phyloP scores from a whole-genome alignment of 176 grass and related monocot genomes.

The Chrysopogon serrulatus region DNA sequence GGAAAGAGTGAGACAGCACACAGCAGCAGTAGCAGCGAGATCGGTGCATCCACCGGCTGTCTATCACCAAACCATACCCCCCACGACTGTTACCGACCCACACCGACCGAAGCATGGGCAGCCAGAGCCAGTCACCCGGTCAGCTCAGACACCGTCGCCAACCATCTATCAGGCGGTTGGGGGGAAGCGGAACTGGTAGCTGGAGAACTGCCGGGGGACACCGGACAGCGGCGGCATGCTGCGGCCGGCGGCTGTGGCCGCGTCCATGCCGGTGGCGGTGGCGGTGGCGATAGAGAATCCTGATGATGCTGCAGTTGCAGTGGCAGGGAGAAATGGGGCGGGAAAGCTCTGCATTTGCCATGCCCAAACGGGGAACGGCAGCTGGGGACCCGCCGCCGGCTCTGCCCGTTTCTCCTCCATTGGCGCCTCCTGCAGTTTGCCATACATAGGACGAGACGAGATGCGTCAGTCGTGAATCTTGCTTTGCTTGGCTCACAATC shows the following conservation, averaged over 20 bases:
- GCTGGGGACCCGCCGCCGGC: constrained; percentile 17
- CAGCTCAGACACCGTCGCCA: not conserved
- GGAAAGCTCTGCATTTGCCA: constrained; percentile 55
- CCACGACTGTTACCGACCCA: not conserved
- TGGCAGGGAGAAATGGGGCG: constrained; percentile 36
- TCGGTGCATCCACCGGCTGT: not conserved
- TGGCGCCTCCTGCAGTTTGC: constrained; percentile 47
- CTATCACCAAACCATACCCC: not conserved
- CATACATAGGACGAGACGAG: not conserved
- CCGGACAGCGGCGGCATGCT: not conserved
- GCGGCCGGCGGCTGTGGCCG: not conserved
- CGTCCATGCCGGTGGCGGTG: not conserved
- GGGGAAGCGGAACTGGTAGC: constrained; percentile 15
- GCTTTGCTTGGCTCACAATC: not conserved
- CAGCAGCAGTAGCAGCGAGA: not conserved
- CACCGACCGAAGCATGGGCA: not conserved
- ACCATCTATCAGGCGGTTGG: constrained; percentile 1
- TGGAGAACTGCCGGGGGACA: not conserved
- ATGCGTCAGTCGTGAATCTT: not conserved
- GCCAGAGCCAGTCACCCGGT: too few species aligned
- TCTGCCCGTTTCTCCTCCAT: constrained; percentile 36
- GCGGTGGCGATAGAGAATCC: constrained; percentile 60
- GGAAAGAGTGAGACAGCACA: not conserved
- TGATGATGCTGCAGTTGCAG: constrained; percentile 99
- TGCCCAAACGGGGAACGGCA: constrained; percentile 32